Base-by-base conservation (phyloP, 2,329 filamentous ascomycete genomes). In the Epichloe sp. region DNA sequence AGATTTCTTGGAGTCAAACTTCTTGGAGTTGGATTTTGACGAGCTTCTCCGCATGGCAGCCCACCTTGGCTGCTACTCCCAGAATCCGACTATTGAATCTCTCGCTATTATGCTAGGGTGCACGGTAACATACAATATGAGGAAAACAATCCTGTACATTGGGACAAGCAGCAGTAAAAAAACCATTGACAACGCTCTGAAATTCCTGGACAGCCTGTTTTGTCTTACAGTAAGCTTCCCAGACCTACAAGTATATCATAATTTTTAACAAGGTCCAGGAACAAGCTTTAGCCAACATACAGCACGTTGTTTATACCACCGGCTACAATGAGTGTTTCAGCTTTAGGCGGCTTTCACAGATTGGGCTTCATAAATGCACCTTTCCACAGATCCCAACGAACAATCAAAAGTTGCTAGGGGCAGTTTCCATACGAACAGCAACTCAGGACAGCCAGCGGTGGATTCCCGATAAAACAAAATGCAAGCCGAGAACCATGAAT, bases 291-390 rank as follows among this genome's bases (percentile, higher is more conserved):
- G 11, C 44, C 11, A 40, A 50, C 19, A 40, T 44, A n/a, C 47
- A 58, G 1, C 62, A 67, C 21, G 21, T 64, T 7, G 47, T 65
- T 38, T 56, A 60, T 34, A 50, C 57, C 1, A 57, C 59, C 48
- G 53, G 42, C 10, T 6, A 17, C 3, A 48, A 31, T 1, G 47
- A 50, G 7, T 53, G 38, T 17, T 36, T 64, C 15, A 55, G 50
- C 14, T 66, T 58, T 17, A 57, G 44, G 41, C 64, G 56, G 53
- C 51, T 66, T 6, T 58, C 60, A 5, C 61, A 65, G 31, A 42
- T 62, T 8, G 59, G 60, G 2, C 52, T 64, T 2, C 56, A 58
- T 10, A 53, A 35, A 4, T 46, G 58, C 4, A 67, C 65, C 1
- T 65, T 62, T 50, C 31, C 40, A 26, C 37, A 46, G 5, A 4